Evolutionary conservation across 2,329 filamentous ascomycete species (phyloP).

Genomic region (Polytolypa hystricis): DNA sequence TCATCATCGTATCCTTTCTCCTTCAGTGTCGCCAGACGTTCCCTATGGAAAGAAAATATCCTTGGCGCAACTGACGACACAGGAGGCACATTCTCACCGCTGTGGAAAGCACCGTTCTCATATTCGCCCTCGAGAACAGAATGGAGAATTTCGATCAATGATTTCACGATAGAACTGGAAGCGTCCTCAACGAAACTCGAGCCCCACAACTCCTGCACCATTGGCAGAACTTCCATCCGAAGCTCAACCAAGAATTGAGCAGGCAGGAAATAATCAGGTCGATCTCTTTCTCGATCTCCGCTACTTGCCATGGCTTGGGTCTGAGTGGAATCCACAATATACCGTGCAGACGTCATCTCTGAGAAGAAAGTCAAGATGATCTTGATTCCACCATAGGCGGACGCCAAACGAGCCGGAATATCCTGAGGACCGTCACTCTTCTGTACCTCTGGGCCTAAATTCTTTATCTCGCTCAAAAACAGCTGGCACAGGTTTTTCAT

Average conservation of each 20-base stretch:
- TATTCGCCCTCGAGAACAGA: constrained; percentile 65
- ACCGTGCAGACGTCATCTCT: constrained; percentile 64
- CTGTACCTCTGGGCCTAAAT: constrained; percentile 32
- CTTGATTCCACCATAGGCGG: constrained; percentile 55
- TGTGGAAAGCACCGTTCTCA: constrained; percentile 55
- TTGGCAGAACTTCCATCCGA: constrained; percentile 66
- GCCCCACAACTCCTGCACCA: constrained; percentile 70
- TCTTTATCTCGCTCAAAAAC: constrained; percentile 51
- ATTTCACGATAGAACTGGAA: constrained; percentile 63
- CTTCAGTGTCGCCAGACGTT: constrained; percentile 34
- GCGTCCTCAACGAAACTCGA: constrained; percentile 74
- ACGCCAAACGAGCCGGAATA: constrained; percentile 33
- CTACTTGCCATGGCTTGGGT: constrained; percentile 43
- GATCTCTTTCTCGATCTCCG: constrained; percentile 45
- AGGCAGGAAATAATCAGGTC: constrained; percentile 51
- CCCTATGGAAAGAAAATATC: constrained; percentile 42
- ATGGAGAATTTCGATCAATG: constrained; percentile 72
- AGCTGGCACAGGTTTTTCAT: constrained; percentile 61
- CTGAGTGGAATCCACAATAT: constrained; percentile 64
- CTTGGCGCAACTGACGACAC: constrained; percentile 37
- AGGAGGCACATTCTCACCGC: constrained; percentile 46
- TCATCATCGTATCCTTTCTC: constrained; percentile 46
- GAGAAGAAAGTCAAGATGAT: constrained; percentile 76
- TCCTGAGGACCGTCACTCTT: constrained; percentile 31
- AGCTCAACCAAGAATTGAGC: constrained; percentile 79